Evolutionary conservation across 225 moss, liverwort and hornwort species (phyloP).

Genomic region (Sphagnum tenellum): DNA sequence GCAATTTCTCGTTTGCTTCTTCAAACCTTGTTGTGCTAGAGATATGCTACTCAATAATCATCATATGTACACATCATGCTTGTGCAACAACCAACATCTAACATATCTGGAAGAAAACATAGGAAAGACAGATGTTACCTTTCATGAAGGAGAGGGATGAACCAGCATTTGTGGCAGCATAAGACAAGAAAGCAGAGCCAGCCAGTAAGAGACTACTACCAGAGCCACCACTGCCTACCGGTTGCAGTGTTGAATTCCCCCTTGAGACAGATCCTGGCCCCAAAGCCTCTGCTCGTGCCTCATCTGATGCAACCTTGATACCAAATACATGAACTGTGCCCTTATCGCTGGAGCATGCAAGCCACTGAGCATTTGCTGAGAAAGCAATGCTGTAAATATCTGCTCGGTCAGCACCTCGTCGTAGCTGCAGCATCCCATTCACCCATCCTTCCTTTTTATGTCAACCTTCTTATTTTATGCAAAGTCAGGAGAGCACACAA

Average conservation of each 20-base stretch:
- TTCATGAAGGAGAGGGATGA: slow-evolving; percentile 63
- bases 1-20: background rate
- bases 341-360: slow-evolving; percentile 79
- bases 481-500: background rate
- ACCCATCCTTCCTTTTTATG: background rate
- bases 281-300: slow-evolving; percentile 7
- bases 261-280: slow-evolving; percentile 2
- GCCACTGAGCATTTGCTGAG: slow-evolving; percentile 63
- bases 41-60: background rate
- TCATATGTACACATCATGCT: background rate
- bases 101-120: background rate
- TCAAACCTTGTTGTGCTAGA: background rate
- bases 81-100: no score
- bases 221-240: slow-evolving; percentile 9
- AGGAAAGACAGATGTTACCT: slow-evolving; percentile 20
- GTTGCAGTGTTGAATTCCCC: slow-evolving; percentile 5
- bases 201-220: slow-evolving; percentile 40
- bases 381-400: slow-evolving; percentile 81
- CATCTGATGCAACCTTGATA: slow-evolving; percentile 33
- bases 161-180: slow-evolving; percentile 40
- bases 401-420: slow-evolving; percentile 69
- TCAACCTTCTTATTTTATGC: background rate
- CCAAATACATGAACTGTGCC: slow-evolving; percentile 82
- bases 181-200: slow-evolving; percentile 43
- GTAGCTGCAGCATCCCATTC: slow-evolving; percentile 41